Conservation (phyloP, 495 filamentous ascomycete genomes). For the Sporormia fimetaria region DNA sequence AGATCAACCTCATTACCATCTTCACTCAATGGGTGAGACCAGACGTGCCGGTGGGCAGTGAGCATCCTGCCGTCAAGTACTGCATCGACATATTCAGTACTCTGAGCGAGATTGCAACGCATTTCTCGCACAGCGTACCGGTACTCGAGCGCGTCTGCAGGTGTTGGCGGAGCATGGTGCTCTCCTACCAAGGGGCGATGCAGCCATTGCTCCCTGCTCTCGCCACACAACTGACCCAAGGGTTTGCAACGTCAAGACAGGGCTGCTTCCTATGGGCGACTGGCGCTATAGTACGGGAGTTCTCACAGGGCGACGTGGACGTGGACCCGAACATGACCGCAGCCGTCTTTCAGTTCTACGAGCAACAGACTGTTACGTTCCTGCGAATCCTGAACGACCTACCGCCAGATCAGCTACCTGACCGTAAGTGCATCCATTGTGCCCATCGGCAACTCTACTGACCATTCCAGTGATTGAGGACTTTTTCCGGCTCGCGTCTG, state of each 20-base stretch:
- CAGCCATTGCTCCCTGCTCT: conserved; percentile 71
- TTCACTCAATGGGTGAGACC: conserved; percentile 75
- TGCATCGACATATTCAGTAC: conserved; percentile 87
- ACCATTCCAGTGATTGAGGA: conserved; percentile 72
- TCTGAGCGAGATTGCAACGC: conserved; percentile 69
- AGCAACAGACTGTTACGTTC: conserved; percentile 79
- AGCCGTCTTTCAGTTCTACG: conserved; percentile 86
- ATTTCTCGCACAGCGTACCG: conserved; percentile 69
- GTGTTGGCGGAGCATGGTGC: conserved; percentile 91
- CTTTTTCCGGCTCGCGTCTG: conserved; percentile 85
- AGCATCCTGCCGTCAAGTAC: conserved; percentile 90
- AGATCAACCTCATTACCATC: conserved; percentile 80
- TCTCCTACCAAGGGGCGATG: conserved; percentile 86
- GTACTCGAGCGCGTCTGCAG: conserved; percentile 89
- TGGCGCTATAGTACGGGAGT: conserved; percentile 87
- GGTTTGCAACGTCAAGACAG: conserved; percentile 76
- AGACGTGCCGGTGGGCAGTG: conserved; percentile 55
- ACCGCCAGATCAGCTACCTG: conserved; percentile 75
- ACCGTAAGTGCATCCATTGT: conserved; percentile 41
- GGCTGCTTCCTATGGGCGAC: conserved; percentile 98
- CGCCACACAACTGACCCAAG: conserved; percentile 72
- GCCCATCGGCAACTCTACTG: background rate
- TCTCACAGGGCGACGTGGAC: conserved; percentile 73
- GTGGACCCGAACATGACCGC: conserved; percentile 76
- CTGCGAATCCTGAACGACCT: conserved; percentile 79